These are phyloP conservation scores for Angophora floribunda DNA, from an alignment of 345 rosid genomes.

Conservation along the genomic window DNA sequence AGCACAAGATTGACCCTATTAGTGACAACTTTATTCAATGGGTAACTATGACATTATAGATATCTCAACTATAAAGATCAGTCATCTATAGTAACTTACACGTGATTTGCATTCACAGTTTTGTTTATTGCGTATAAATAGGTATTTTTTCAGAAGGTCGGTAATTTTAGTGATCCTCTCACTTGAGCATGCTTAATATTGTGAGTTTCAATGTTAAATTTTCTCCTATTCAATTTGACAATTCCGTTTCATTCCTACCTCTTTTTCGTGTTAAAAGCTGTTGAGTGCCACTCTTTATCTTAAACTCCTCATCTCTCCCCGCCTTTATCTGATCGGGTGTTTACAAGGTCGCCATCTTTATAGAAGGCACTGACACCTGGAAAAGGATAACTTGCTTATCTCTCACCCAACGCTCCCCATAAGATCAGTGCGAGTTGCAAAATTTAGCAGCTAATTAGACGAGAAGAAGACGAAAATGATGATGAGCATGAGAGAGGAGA, in stretches of 20 bases:
- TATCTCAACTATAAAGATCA: neutral
- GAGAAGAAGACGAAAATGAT: neutral
- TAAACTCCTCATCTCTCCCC: neutral
- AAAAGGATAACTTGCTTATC: neutral
- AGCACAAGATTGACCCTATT: slow-evolving; percentile 27
- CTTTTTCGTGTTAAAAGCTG: too few species aligned
- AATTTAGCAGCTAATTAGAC: neutral
- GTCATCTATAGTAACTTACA: neutral
- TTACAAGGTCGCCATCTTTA: neutral
- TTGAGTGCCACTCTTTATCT: neutral
- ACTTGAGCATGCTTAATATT: neutral
- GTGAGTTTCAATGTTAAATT: neutral
- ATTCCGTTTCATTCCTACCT: neutral
- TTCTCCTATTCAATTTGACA: neutral
- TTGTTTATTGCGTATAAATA: too few species aligned
- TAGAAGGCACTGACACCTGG: neutral
- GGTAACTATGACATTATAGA: neutral
- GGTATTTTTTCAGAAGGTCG: neutral
- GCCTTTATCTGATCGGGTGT: neutral
- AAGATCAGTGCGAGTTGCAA: neutral
- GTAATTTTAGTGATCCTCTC: neutral
- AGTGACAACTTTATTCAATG: slow-evolving; percentile 1
- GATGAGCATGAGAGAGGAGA: neutral
- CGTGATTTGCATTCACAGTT: neutral
- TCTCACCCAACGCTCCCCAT: neutral